These are phyloP conservation scores for Ceratocystis colombiana DNA, from an alignment of 2,329 filamentous ascomycete species.

Conservation along the genomic window DNA sequence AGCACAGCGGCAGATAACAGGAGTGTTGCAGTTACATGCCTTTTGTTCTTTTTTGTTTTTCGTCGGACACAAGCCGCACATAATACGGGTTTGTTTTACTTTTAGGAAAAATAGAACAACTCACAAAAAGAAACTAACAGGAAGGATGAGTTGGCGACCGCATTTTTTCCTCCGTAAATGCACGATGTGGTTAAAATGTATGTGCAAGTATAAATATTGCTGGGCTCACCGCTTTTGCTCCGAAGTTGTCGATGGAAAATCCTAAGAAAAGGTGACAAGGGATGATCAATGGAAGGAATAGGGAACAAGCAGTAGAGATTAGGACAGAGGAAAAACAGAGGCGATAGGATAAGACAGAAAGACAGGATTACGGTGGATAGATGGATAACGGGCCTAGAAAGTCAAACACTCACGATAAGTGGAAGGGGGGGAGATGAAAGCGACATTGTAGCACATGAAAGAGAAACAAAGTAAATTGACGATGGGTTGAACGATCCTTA, in stretches of 20 bases:
- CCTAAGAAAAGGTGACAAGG: not conserved
- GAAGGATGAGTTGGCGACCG: not conserved
- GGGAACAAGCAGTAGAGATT: not conserved
- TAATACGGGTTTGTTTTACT: no score
- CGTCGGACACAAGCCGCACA: no score
- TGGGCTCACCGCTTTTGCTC: not conserved
- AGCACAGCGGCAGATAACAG: not conserved
- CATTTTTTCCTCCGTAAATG: not conserved
- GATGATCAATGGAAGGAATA: not conserved
- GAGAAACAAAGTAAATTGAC: constrained; percentile 1
- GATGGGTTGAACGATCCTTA: not conserved
- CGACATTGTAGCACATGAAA: not conserved
- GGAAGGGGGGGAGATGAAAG: not conserved
- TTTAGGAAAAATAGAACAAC: no score
- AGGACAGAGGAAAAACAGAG: not conserved
- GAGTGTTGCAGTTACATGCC: not conserved
- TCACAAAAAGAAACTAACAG: no score
- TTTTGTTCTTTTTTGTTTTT: not conserved
- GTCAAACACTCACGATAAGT: not conserved
- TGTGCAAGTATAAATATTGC: not conserved
- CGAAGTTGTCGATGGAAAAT: not conserved
- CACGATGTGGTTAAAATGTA: not conserved
- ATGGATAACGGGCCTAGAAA: not conserved
- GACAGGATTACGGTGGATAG: not conserved
- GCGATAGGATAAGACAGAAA: not conserved